Evolutionary conservation across 2,329 filamentous ascomycete genomes (phyloP).

Genomic region (Escovopsis sp.): DNA sequence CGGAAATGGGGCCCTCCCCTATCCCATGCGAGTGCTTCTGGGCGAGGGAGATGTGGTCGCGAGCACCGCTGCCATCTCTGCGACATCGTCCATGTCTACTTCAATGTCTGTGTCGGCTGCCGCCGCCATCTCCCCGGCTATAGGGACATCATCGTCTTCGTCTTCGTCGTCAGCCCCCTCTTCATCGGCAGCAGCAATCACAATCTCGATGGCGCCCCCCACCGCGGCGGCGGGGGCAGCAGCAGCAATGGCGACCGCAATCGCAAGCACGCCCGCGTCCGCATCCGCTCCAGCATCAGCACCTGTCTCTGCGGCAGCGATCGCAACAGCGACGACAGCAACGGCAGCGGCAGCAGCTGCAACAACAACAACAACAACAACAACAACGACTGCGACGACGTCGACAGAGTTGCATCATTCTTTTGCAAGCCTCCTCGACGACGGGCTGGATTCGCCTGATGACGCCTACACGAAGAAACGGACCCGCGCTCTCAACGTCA

Average conservation of each 20-base stretch:
- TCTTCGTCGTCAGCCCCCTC: not conserved
- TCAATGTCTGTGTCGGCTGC: no score
- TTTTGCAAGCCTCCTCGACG: constrained; percentile 30
- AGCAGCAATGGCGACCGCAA: constrained; percentile 9
- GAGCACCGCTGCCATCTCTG: not conserved
- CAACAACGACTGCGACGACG: constrained; percentile 9
- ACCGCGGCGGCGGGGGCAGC: not conserved
- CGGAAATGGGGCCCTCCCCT: constrained; percentile 8
- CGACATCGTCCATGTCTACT: no score
- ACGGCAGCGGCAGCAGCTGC: constrained; percentile 9
- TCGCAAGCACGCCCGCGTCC: no score
- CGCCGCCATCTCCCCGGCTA: no score
- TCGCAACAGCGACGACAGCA: not conserved
- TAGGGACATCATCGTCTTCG: no score
- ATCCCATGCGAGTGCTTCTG: constrained; percentile 25
- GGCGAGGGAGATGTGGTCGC: constrained; percentile 14
- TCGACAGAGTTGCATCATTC: constrained; percentile 25
- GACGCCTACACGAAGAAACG: constrained; percentile 39
- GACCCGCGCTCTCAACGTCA: constrained; percentile 29
- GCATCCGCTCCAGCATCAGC: no score
- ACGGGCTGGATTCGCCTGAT: constrained; percentile 26
- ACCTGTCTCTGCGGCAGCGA: no score
- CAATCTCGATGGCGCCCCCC: not conserved
- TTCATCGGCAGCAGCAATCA: not conserved
- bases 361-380: constrained; percentile 10